phyloP scores from a whole-genome alignment of 441 rosid species.

The Pelargonium hybrid region DNA sequence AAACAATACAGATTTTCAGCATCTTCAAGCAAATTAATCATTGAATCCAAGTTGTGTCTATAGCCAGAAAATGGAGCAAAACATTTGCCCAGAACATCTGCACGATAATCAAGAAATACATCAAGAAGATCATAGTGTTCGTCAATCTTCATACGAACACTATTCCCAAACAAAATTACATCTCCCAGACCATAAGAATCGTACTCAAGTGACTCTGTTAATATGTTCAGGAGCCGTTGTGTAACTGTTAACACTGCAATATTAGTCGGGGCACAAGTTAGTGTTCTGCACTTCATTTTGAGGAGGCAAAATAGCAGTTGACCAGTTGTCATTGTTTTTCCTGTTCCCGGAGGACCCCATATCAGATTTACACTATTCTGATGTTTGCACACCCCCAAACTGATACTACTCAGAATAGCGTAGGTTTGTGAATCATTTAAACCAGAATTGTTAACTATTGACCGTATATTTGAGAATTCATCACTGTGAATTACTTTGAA shows the following conservation, averaged over 20 bases:
- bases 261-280: conserved; percentile 52
- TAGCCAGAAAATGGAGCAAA: conserved; percentile 30
- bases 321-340: conserved; percentile 40
- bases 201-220: conserved; percentile 16
- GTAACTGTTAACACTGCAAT: conserved; percentile 41
- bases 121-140: conserved; percentile 21
- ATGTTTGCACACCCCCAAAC: not conserved
- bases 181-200: conserved; percentile 29
- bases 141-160: conserved; percentile 29
- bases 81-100: conserved; percentile 26
- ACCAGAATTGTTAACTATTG: not conserved
- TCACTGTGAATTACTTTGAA: not conserved
- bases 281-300: conserved; percentile 31
- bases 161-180: conserved; percentile 40
- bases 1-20: conserved; percentile 5
- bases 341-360: conserved; percentile 70
- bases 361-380: conserved; percentile 28
- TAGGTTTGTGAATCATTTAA: conserved; percentile 9
- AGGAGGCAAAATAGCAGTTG: conserved; percentile 26
- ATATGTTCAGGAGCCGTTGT: conserved; percentile 28
- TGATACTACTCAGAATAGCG: conserved; percentile 5
- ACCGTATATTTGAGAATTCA: not conserved
- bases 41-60: conserved; percentile 19
- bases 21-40: conserved; percentile 29
- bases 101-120: conserved; percentile 36